These are phyloP conservation scores for Pseudogymnoascus sp. DNA, from an alignment of 2,329 filamentous ascomycete genomes.

Conservation along the genomic window DNA sequence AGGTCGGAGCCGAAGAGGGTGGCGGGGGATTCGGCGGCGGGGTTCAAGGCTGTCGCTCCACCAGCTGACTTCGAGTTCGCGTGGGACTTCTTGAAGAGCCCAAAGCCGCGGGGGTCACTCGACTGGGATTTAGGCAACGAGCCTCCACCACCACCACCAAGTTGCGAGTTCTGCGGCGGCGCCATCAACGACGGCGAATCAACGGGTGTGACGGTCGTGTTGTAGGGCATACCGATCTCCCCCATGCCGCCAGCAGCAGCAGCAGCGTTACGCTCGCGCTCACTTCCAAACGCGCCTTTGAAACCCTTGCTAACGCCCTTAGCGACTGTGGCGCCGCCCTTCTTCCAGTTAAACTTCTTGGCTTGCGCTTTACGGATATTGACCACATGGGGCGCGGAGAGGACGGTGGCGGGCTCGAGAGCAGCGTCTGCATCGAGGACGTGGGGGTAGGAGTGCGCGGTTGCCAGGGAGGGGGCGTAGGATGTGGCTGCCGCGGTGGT, in stretches of 20 bases:
- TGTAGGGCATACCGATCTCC: conserved; percentile 64
- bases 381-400: conserved; percentile 72
- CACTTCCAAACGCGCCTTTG: conserved; percentile 80
- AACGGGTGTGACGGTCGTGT: conserved; percentile 55
- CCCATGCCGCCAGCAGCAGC: conserved; percentile 46
- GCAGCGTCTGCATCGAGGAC: neutral
- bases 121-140: neutral
- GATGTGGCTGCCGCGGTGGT: neutral
- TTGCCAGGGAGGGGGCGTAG: neutral
- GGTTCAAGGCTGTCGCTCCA: conserved; percentile 20
- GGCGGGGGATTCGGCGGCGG: conserved; percentile 45
- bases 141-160: neutral
- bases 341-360: conserved; percentile 99
- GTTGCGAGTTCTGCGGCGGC: neutral
- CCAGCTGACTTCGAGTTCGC: conserved; percentile 46
- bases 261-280: conserved; percentile 43
- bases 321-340: conserved; percentile 85
- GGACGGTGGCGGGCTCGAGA: conserved; percentile 18
- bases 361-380: conserved; percentile 86
- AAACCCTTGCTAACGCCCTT: conserved; percentile 93
- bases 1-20: conserved; percentile 86
- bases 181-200: conserved; percentile 36
- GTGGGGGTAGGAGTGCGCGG: conserved; percentile 33
- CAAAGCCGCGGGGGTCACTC: conserved; percentile 48
- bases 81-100: conserved; percentile 54